Evolutionary conservation across 495 filamentous ascomycete species (phyloP), one percentile per base, ranked within the genome.

Genomic region (Bryoglossum gracile): DNA sequence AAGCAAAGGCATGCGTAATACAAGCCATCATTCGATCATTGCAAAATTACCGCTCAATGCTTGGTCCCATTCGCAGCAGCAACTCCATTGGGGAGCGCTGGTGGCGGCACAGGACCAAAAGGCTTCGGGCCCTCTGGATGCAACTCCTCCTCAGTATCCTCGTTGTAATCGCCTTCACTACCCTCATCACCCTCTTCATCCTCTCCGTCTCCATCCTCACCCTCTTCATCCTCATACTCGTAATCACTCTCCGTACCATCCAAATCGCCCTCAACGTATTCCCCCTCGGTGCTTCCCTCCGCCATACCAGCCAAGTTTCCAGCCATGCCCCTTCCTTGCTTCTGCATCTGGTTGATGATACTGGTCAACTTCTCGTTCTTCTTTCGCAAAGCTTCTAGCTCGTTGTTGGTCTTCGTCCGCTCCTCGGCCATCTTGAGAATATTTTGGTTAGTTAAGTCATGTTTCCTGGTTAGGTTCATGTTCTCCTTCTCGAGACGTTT

Each of bases 401-500:
- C 90, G 52, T 83, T 80, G 48, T 91, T 77, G 55, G 83, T 79
- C 50, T 84, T 78, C 19, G 84, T 89, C 9, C 92, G 82, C 60
- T 97, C 94, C 65, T 97, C 92, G 6, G 92, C 92, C 94, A 98
- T 96, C 67, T 95, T 86, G 25, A 96, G 74, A 61, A 98, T 96
- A 64, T 95, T 97, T 53, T 82, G 83, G 58, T 91, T 95, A 8
- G 91, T 94, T 30, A 86, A 78, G 55, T 96, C 88, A 61, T 95
- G 89, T 65, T 95, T 97, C 46, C 92, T 78, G 47, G 87, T 94
- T 28, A 94, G 79, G 24, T 79, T 84, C 53, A 89, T 80, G 57
- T 98, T 98, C 60, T 98, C 94, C 63, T 95, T 94, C 64, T 98
- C 92, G 21, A 98, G 74, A 13, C 92, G 83, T 65, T 97, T 96